phyloP scores from a whole-genome alignment of 495 filamentous ascomycete species.

The Apodospora peruviana region DNA sequence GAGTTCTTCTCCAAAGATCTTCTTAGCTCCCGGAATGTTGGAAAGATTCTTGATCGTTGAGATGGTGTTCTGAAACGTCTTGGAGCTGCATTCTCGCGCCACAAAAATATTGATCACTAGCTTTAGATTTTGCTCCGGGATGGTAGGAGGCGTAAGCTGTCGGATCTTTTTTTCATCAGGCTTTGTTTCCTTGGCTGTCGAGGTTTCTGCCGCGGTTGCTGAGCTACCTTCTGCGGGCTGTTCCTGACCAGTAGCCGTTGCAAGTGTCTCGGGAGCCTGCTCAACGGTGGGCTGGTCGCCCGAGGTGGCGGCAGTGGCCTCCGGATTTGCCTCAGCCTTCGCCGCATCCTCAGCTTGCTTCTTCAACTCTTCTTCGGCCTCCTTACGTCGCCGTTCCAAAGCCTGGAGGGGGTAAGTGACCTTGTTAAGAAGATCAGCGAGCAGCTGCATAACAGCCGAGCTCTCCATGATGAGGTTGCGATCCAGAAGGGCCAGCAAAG shows the following conservation, averaged over 20 bases:
- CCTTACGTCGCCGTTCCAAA: constrained; percentile 78
- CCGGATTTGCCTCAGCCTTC: constrained; percentile 19
- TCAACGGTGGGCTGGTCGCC: constrained; percentile 19
- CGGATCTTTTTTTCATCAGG: constrained; percentile 63
- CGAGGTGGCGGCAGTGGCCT: constrained; percentile 12
- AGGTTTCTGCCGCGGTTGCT: constrained; percentile 30
- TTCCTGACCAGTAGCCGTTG: constrained; percentile 13
- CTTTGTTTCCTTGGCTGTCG: constrained; percentile 48
- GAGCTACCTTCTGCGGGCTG: constrained; percentile 22
- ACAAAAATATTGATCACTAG: constrained; percentile 93
- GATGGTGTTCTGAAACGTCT: constrained; percentile 93
- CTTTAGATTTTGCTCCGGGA: constrained; percentile 85
- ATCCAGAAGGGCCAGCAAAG: constrained; percentile 79
- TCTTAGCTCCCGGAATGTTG: constrained; percentile 81
- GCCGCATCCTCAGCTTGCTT: constrained; percentile 43
- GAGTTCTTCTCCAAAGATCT: constrained; percentile 85
- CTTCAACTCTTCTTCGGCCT: constrained; percentile 53
- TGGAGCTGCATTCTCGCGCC: constrained; percentile 90
- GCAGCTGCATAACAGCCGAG: constrained; percentile 86
- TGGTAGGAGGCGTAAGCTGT: constrained; percentile 72
- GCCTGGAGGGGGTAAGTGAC: constrained; percentile 83
- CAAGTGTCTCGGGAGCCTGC: constrained; percentile 13
- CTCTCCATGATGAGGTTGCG: constrained; percentile 92
- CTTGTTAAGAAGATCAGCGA: constrained; percentile 78
- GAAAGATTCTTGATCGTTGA: constrained; percentile 98